phyloP scores from a whole-genome alignment of 2,329 filamentous ascomycete genomes.

The Calonectria crousiana region DNA sequence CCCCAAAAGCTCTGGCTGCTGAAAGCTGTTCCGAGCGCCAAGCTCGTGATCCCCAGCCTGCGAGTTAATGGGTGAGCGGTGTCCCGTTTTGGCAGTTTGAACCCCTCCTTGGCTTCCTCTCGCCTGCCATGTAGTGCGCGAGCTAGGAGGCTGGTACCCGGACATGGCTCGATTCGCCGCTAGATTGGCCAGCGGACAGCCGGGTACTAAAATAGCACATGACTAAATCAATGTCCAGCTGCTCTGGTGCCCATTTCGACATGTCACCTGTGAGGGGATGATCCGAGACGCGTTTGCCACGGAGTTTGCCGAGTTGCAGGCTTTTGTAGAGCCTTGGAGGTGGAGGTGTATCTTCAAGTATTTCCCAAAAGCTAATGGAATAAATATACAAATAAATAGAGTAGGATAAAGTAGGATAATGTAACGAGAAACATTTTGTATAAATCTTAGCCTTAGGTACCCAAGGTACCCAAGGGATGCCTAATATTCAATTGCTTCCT shows the following conservation, averaged over 20 bases:
- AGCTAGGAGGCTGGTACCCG: background rate
- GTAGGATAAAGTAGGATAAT: no score
- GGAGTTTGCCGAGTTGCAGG: background rate
- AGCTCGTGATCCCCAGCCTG: background rate
- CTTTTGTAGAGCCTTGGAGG: background rate
- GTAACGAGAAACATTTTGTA: background rate
- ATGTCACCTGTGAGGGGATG: slow-evolving; percentile 3
- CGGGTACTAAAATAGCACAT: slow-evolving; percentile 1
- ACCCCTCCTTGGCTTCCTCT: background rate
- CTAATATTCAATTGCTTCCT: background rate
- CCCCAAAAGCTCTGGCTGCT: background rate
- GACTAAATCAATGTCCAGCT: background rate
- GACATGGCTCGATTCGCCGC: background rate
- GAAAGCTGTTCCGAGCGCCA: background rate
- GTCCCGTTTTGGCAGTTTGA: slow-evolving; percentile 9
- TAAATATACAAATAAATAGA: no score
- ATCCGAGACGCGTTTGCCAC: slow-evolving; percentile 1
- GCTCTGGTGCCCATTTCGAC: background rate
- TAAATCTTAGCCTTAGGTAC: background rate
- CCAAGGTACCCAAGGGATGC: no score
- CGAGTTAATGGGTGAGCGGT: background rate
- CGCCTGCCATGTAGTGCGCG: background rate
- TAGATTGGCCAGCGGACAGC: background rate
- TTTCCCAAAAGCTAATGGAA: background rate
- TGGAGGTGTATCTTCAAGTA: background rate